Evolutionary conservation across 2,329 filamentous ascomycete genomes (phyloP).

Genomic region (Pseudopyrenochaeta lycopersici): DNA sequence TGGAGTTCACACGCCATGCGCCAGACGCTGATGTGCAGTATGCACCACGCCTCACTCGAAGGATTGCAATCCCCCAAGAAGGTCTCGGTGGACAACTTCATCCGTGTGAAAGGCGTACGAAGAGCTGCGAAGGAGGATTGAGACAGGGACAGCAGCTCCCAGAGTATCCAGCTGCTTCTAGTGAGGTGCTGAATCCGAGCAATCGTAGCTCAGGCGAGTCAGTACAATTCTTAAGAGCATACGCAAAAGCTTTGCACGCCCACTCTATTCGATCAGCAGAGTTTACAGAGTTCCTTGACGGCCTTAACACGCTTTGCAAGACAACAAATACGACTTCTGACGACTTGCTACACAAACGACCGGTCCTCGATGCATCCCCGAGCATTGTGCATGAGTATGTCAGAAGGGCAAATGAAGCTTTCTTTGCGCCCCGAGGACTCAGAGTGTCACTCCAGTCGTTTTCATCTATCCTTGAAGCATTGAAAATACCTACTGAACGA

Average conservation of each 20-base stretch:
- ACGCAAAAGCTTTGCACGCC: constrained; percentile 37
- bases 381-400: constrained; percentile 36
- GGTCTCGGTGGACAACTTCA: not conserved
- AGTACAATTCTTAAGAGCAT: constrained; percentile 37
- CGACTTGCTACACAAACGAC: constrained; percentile 10
- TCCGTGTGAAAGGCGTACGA: constrained; percentile 4
- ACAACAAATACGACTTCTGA: constrained; percentile 14
- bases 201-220: constrained; percentile 11
- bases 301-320: constrained; percentile 39
- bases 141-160: not conserved
- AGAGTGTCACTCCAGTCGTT: constrained; percentile 36
- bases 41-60: constrained; percentile 32
- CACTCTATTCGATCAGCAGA: constrained; percentile 40
- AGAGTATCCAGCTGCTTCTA: constrained; percentile 6
- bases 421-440: constrained; percentile 44
- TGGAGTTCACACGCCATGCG: constrained; percentile 37
- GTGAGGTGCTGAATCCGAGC: constrained; percentile 3
- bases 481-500: constrained; percentile 30
- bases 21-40: constrained; percentile 33
- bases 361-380: not conserved
- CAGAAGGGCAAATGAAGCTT: constrained; percentile 37
- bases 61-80: constrained; percentile 38
- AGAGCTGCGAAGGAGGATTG: constrained; percentile 1
- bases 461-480: constrained; percentile 24
- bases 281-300: constrained; percentile 45